Conservation (phyloP, 306 rosid genomes). For the Dryas octopetala region DNA sequence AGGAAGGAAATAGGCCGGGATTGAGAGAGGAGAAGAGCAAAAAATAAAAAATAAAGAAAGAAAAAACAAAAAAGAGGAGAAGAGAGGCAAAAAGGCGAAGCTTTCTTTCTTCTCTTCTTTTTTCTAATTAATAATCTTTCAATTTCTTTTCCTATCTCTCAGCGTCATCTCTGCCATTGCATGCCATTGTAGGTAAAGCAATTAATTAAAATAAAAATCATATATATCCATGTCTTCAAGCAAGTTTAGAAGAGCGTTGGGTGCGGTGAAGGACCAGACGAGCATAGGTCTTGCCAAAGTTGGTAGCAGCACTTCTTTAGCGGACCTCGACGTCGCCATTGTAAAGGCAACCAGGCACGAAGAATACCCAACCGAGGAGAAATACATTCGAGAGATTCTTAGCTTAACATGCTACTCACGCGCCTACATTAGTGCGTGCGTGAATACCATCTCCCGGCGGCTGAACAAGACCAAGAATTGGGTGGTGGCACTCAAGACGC, state of each 20-base stretch:
- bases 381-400: constrained; percentile 67
- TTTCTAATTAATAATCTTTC: not conserved
- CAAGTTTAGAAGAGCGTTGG: constrained; percentile 75
- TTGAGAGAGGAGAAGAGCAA: constrained; percentile 22
- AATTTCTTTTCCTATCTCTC: constrained; percentile 10
- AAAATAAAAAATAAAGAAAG: not conserved
- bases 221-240: constrained; percentile 50
- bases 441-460: constrained; percentile 65
- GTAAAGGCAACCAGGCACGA: constrained; percentile 89
- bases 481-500: constrained; percentile 79
- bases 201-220: not conserved
- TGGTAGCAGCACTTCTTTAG: constrained; percentile 75
- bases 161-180: too few species aligned
- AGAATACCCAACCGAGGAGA: constrained; percentile 82
- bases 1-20: not conserved
- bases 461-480: constrained; percentile 80
- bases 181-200: too few species aligned
- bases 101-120: constrained; percentile 31
- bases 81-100: not conserved
- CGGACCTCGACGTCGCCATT: constrained; percentile 89
- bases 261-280: constrained; percentile 90
- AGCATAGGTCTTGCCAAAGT: constrained; percentile 93
- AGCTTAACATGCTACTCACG: constrained; percentile 88
- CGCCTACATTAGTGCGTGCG: constrained; percentile 65
- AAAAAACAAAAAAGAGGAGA: not conserved